Percentiles rank a stretch among this genome's conserved stretches.
Evolutionary conservation across 768 basidiomycete species (phyloP).

Genomic region (Panaeolus cyanescens): DNA sequence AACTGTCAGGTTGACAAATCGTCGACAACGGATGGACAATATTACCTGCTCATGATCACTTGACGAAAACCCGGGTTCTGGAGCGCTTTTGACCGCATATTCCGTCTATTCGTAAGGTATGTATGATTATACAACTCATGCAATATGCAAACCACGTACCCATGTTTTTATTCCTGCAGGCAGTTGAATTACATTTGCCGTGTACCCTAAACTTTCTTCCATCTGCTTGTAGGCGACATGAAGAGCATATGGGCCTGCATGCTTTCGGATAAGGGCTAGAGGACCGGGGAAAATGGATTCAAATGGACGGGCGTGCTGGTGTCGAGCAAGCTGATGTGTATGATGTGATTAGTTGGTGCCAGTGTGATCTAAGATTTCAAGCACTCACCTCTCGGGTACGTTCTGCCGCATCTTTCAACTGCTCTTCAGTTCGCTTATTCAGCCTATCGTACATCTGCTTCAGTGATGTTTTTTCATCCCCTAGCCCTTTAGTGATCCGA

Average conservation of each 20-base stretch:
- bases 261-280: slow-evolving; percentile 17
- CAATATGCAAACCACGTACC: slow-evolving; percentile 16
- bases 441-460: slow-evolving; percentile 24
- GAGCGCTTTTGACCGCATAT: background rate
- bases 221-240: slow-evolving; percentile 27
- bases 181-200: slow-evolving; percentile 16
- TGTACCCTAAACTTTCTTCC: slow-evolving; percentile 26
- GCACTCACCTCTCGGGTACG: slow-evolving; percentile 15
- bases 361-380: background rate
- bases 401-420: slow-evolving; percentile 15
- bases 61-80: background rate
- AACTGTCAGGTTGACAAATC: too few relatives aligned
- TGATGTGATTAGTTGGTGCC: background rate
- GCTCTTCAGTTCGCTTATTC: slow-evolving; percentile 23
- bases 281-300: slow-evolving; percentile 25
- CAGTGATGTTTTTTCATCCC: slow-evolving; percentile 22
- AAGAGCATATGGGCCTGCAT: slow-evolving; percentile 29
- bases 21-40: background rate
- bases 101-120: background rate
- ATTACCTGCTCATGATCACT: background rate
- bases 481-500: slow-evolving; percentile 24
- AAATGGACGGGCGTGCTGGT: slow-evolving; percentile 20
- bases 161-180: slow-evolving; percentile 24
- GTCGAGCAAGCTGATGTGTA: slow-evolving; percentile 18
- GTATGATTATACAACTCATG: background rate